Evolutionary conservation across 2,329 filamentous ascomycete genomes (phyloP).

Genomic region (Stemphylium beticola): DNA sequence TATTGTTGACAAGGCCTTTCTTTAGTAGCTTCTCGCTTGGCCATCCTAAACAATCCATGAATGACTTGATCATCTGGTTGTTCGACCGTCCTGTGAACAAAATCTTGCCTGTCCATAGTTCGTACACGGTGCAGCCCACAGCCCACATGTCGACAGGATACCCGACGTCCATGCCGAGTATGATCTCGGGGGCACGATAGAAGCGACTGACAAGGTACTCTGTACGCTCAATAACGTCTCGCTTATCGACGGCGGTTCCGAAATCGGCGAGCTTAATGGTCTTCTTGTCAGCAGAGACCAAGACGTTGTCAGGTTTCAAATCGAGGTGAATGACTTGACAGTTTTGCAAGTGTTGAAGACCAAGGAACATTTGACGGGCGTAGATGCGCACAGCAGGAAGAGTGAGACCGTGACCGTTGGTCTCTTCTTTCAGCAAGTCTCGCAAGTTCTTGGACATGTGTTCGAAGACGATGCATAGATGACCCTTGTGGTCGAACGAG

Average conservation of each 20-base stretch:
- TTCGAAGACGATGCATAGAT: constrained; percentile 97
- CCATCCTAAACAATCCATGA: constrained; percentile 95
- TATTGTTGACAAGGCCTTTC: constrained; percentile 67
- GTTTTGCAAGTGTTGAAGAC: constrained; percentile 84
- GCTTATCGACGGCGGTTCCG: constrained; percentile 90
- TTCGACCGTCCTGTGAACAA: constrained; percentile 94
- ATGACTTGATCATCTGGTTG: constrained; percentile 96
- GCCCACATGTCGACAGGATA: constrained; percentile 98
- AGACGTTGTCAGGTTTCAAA: constrained; percentile 95
- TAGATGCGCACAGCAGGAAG: constrained; percentile 85
- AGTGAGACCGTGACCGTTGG: constrained; percentile 82
- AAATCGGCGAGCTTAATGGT: constrained; percentile 94
- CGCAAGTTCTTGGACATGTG: constrained; percentile 84
- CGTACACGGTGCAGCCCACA: constrained; percentile 94
- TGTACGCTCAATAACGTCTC: constrained; percentile 83
- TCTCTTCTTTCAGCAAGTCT: constrained; percentile 91
- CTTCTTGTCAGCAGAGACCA: constrained; percentile 65
- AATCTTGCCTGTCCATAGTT: constrained; percentile 97
- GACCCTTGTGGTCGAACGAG: constrained; percentile 90
- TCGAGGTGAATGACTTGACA: constrained; percentile 95
- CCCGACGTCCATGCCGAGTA: constrained; percentile 94
- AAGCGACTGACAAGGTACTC: constrained; percentile 97
- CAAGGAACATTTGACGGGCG: constrained; percentile 92
- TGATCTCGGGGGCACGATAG: constrained; percentile 96
- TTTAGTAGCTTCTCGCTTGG: constrained; percentile 88